Base-by-base conservation (phyloP, 805 yeast species). In the Monosporozyma aerobia region DNA sequence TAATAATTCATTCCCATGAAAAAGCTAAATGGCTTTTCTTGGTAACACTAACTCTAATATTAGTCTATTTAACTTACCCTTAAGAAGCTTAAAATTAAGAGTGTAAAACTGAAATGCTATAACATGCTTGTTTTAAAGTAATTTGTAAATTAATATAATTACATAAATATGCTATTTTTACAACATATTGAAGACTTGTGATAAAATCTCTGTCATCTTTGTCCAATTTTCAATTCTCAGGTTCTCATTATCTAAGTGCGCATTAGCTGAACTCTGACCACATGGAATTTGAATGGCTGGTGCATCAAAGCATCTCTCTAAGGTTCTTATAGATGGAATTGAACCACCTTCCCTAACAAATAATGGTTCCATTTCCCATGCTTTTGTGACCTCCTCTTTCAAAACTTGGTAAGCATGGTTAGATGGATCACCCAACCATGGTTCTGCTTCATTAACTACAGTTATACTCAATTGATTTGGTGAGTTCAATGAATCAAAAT, bases 301-400 rank as follows among this genome's bases (percentile, higher is more conserved):
- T 3, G 98, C 96, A 50, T 76, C 69, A 58, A 92, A 87, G 11
- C 78, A 73, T 66, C 87, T 87, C 61, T 92, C 99, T 57, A 92
- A 70, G 55, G 85, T 85, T 56, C 97, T 71, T 7, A 94, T 82
- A 10, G 92, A 84, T 1, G 99, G 97, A 65, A 92, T 90, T 0
- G 97, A 88, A 0, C 99, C 99, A 55, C 99, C 99, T 71, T 94
- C 99, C 58, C 98, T 79, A 33, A 94, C 87, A 55, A 82, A 84
- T 44, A 92, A 71, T 2, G 98, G 97, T 51, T 86, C 87, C 11
- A 74, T 70, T 0, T 79, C 81, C 99, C 99, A 92, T 52, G 82
- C 87, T 3, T 72, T 67, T 44, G 73, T 69, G 33, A 92, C 73
- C 49, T 86, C 88, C 25, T 79, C 71, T 51, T 77, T 74, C 37